These are phyloP conservation scores for Suhomyces anneliseae DNA, from an alignment of 1,139 yeast genomes.

Conservation along the genomic window DNA sequence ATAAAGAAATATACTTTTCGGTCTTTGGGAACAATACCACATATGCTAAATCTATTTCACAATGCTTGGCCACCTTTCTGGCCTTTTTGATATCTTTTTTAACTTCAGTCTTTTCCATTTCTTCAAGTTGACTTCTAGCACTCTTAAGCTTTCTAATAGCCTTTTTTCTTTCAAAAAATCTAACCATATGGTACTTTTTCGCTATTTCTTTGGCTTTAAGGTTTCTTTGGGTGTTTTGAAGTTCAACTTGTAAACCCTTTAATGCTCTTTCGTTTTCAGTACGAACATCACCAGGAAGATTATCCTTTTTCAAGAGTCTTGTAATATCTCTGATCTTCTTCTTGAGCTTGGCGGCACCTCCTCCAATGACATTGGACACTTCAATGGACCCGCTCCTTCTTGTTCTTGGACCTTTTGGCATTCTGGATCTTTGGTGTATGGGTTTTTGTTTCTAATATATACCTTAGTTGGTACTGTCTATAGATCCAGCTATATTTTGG, in stretches of 20 bases:
- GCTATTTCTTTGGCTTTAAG: slow-evolving; percentile 58
- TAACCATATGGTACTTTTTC: slow-evolving; percentile 89
- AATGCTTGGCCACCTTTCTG: slow-evolving; percentile 52
- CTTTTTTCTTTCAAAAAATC: slow-evolving; percentile 89
- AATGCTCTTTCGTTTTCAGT: slow-evolving; percentile 86
- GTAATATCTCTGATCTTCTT: slow-evolving; percentile 87
- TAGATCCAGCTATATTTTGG: no score
- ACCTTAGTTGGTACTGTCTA: no score
- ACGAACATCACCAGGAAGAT: slow-evolving; percentile 72
- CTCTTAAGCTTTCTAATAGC: slow-evolving; percentile 74
- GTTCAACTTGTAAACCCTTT: slow-evolving; percentile 67
- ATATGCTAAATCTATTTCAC: slow-evolving; percentile 75
- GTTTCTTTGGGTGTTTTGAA: slow-evolving; percentile 52
- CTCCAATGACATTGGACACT: slow-evolving; percentile 33
- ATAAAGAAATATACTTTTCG: slow-evolving; percentile 79
- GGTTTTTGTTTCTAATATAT: no score
- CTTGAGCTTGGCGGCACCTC: slow-evolving; percentile 58
- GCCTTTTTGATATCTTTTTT: slow-evolving; percentile 55
- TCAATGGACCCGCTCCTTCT: slow-evolving; percentile 20
- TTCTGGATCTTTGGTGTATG: neutral
- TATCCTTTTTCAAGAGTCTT: slow-evolving; percentile 62
- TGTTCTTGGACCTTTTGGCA: slow-evolving; percentile 16
- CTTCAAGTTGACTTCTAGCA: slow-evolving; percentile 50
- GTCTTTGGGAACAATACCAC: slow-evolving; percentile 75
- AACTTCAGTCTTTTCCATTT: slow-evolving; percentile 38